Conservation (phyloP, 192 early-diverging fungal genomes). For the Anaeromyces robustus region DNA sequence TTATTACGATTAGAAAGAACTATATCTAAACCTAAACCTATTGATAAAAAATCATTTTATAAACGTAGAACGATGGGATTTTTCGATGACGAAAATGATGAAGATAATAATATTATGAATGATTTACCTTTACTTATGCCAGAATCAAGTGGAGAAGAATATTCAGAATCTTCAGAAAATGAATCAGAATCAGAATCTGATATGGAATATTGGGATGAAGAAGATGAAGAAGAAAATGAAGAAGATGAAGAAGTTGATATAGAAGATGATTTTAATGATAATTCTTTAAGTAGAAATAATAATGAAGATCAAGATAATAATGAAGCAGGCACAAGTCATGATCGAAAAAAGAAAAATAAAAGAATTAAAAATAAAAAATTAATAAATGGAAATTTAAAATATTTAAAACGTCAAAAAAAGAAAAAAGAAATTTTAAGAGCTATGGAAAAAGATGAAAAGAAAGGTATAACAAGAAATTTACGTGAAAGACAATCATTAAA, state of each 20-base stretch:
- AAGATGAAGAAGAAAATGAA: neutral
- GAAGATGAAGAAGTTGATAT: neutral
- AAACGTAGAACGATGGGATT: neutral
- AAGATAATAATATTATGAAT: neutral
- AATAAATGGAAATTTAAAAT: neutral
- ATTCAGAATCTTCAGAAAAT: neutral
- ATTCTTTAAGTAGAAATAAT: neutral
- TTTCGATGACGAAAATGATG: neutral
- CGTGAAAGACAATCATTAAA: slow-evolving; percentile 24
- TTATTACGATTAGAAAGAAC: slow-evolving; percentile 16
- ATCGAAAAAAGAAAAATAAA: neutral
- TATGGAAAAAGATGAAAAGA: neutral
- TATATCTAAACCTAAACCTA: neutral
- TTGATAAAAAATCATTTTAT: neutral
- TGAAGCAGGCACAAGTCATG: neutral
- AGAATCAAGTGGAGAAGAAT: neutral
- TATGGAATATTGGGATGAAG: neutral
- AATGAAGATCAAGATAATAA: neutral
- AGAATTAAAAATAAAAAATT: neutral
- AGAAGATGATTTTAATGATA: neutral
- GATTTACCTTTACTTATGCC: neutral
- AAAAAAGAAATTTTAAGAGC: neutral
- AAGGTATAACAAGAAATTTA: neutral
- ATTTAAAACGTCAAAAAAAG: neutral
- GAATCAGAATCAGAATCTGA: neutral